These are phyloP conservation scores for Nepenthes gracilis DNA, from an alignment of 148 eudicot species.

Conservation along the genomic window DNA sequence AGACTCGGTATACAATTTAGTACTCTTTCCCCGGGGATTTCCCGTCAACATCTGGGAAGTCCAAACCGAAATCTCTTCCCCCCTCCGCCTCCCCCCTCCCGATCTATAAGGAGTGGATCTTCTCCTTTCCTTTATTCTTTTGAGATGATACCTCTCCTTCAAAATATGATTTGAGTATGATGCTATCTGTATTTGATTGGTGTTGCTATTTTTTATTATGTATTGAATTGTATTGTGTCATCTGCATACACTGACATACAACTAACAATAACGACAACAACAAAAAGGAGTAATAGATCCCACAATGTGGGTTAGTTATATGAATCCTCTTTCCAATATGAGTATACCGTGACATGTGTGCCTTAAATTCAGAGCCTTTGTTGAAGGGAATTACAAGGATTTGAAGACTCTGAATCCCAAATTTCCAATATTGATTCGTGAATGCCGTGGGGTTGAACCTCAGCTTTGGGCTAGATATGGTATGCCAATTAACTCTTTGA, in stretches of 20 bases:
- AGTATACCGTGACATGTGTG: background rate
- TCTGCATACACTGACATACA: too few species aligned
- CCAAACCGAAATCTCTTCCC: background rate
- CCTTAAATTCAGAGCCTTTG: conserved; percentile 42
- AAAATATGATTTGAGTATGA: background rate
- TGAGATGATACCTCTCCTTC: background rate
- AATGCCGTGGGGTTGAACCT: conserved; percentile 72
- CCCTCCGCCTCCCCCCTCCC: conserved; percentile 1
- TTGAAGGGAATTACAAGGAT: conserved; percentile 85
- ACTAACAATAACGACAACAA: too few species aligned
- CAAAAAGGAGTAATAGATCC: too few species aligned
- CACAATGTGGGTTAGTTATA: too few species aligned
- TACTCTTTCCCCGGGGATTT: background rate
- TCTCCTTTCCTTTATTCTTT: background rate
- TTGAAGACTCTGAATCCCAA: conserved; percentile 79
- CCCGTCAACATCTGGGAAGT: background rate
- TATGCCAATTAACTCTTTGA: conserved; percentile 6
- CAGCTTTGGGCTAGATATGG: conserved; percentile 99
- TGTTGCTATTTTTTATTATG: too few species aligned
- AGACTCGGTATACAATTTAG: conserved; percentile 41
- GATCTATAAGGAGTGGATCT: background rate
- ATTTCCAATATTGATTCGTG: conserved; percentile 86
- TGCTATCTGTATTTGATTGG: too few species aligned
- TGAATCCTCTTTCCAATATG: background rate
- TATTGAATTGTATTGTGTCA: too few species aligned